Evolutionary conservation across 371 early-diverging fungal species (phyloP).

Genomic region (Dinochytrium kinnereticum): DNA sequence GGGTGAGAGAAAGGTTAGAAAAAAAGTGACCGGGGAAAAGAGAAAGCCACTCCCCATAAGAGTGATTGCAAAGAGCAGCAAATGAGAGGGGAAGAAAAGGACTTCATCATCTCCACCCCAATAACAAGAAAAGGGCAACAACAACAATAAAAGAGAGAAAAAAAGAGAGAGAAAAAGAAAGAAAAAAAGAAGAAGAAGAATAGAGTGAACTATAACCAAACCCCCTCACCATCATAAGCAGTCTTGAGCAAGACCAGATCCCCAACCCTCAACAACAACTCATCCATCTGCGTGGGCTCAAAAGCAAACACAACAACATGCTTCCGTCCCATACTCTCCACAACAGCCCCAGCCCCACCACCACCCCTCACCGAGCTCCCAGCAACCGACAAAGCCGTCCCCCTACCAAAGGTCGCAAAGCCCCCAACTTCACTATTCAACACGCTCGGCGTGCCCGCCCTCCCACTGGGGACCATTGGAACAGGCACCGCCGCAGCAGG

Average conservation of each 20-base stretch:
- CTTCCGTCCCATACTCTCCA: constrained; percentile 17
- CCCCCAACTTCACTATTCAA: neutral
- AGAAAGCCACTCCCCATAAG: neutral
- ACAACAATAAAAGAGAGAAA: no score
- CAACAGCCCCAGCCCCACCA: constrained; percentile 12
- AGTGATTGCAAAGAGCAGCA: neutral
- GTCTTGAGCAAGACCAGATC: constrained; percentile 33
- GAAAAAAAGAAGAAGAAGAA: neutral
- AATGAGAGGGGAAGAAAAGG: no score
- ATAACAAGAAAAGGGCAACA: no score
- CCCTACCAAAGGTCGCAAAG: no score
- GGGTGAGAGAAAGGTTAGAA: neutral
- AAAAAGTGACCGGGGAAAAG: neutral
- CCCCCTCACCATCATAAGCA: constrained; percentile 35
- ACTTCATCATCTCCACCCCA: no score
- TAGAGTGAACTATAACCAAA: neutral
- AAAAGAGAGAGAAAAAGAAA: neutral
- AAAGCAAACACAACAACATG: constrained; percentile 35
- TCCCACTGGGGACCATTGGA: neutral
- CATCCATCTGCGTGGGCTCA: constrained; percentile 36
- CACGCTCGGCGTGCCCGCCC: neutral
- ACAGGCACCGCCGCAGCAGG: neutral
- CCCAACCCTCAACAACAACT: constrained; percentile 32
- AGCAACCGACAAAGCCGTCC: no score
- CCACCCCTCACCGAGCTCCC: neutral